Base-by-base conservation (phyloP, 495 filamentous ascomycete genomes). In the Amniculicola lignicola region DNA sequence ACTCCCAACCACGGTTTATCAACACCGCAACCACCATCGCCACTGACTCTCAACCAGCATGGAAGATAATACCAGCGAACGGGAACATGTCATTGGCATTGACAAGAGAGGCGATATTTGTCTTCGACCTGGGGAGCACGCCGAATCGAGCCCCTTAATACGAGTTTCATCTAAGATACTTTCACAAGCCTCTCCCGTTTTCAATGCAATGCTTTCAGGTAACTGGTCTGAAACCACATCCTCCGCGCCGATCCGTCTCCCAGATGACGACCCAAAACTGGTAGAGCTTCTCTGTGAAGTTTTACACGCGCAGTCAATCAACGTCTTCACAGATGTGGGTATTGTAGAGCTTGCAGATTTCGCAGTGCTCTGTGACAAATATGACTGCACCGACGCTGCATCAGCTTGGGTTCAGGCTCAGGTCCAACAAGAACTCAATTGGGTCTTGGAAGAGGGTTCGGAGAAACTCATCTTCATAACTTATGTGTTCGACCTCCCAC, bases 331-430 rank as follows among this genome's bases (percentile, higher is more conserved):
- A 19, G 10, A 3, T 1, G 11, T 51, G n/a, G 1, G 2, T 18
- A 7, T 36, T 5, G 4, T 28, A 3, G 10, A 51, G 11, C 47
- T 51, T 1, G 33, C 23, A 3, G n/a, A 39, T 10, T 49, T 49
- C 23, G 33, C 47, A 35, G 24, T 40, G 2, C 21, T 51, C 19
- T 51, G 47, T 28, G 33, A 51, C 19, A 51, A 51, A 40, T 53
- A 53, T 23, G 50, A 27, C 19, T 53, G 50, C 38, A 25, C 23
- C 16, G 38, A 29, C 10, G 16, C 50, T 33, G 50, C 44, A 7
- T 15, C 18, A n/a, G 3, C 39, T 24, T 53, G 21, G 50, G 15
- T 12, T 29, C 12, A 15, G 12, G 11, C 44, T 12, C 44, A 24
- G 50, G 23, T 53, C 4, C 9, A 9, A 6, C 5, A 41, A 2